Evolutionary conservation across 192 early-diverging fungal genomes (phyloP).

Genomic region (Coemansia sp.): DNA sequence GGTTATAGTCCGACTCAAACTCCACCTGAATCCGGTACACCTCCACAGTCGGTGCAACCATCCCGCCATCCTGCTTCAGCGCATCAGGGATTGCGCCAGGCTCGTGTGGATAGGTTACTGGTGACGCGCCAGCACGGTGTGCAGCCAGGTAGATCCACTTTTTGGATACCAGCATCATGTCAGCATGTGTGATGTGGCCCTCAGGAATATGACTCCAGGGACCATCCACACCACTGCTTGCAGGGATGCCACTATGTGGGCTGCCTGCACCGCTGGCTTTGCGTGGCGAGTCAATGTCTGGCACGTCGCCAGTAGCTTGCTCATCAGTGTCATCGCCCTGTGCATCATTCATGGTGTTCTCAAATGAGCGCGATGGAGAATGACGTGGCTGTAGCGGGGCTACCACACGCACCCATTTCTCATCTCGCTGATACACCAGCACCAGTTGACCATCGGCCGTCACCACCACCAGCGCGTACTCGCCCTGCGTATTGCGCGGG

Average conservation of each 20-base stretch:
- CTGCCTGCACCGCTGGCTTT: background rate
- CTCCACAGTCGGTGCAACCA: constrained; percentile 45
- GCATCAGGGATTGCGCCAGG: constrained; percentile 33
- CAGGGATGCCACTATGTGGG: background rate
- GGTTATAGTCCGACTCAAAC: constrained; percentile 55
- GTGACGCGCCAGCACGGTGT: constrained; percentile 41
- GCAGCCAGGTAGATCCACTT: constrained; percentile 53
- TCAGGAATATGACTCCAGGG: constrained; percentile 51
- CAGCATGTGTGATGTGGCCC: constrained; percentile 50
- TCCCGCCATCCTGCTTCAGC: constrained; percentile 25
- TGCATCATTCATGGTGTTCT: background rate
- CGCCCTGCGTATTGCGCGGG: constrained; percentile 52
- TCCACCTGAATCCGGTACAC: constrained; percentile 53
- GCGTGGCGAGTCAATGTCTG: background rate
- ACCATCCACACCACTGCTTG: constrained; percentile 12
- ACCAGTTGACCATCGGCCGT: constrained; percentile 51
- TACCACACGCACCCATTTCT: constrained; percentile 45
- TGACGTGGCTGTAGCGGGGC: constrained; percentile 34
- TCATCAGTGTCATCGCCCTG: background rate
- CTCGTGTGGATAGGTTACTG: constrained; percentile 43
- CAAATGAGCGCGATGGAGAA: background rate
- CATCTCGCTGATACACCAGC: constrained; percentile 53
- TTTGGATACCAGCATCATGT: constrained; percentile 56
- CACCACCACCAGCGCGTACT: constrained; percentile 47
- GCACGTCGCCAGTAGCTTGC: background rate